A percentile compares a stretch with the other conserved stretches of the same genome.
Evolutionary conservation across 495 filamentous ascomycete species (phyloP).

Genomic region (Rhypophila decipiens): DNA sequence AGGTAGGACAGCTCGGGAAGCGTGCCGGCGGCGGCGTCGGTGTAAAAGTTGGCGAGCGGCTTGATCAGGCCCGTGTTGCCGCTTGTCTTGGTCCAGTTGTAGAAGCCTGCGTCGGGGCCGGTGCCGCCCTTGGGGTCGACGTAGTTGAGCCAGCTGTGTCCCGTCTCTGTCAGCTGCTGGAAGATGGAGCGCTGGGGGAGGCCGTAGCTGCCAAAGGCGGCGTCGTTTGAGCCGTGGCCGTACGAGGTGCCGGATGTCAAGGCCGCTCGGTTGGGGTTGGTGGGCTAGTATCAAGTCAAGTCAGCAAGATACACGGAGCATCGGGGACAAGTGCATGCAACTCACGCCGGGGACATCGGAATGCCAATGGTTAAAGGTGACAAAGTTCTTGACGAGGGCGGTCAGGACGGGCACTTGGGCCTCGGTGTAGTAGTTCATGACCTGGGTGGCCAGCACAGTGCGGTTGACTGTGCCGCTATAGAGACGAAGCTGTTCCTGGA

Average conservation of each 20-base stretch:
- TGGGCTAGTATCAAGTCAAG: constrained; percentile 4
- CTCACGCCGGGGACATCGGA: constrained; percentile 37
- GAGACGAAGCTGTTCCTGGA: constrained; percentile 39
- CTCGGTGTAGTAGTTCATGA: constrained; percentile 47
- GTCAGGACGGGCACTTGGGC: constrained; percentile 43
- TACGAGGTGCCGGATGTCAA: constrained; percentile 40
- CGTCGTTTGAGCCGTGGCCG: constrained; percentile 44
- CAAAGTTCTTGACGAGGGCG: constrained; percentile 43
- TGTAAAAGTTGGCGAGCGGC: constrained; percentile 36
- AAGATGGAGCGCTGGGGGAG: constrained; percentile 41
- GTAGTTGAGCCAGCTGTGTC: constrained; percentile 47
- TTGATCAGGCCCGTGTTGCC: constrained; percentile 16
- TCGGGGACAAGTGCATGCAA: no score
- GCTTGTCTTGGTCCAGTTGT: constrained; percentile 32
- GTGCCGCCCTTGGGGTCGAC: constrained; percentile 10
- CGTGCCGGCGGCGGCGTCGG: constrained; percentile 36
- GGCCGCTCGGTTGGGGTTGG: constrained; percentile 44
- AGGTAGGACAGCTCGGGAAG: constrained; percentile 45
- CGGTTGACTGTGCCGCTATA: constrained; percentile 28
- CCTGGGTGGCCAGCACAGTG: constrained; percentile 36
- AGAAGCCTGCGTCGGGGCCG: constrained; percentile 22
- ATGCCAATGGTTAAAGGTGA: constrained; percentile 49
- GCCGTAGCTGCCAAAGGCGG: constrained; percentile 31
- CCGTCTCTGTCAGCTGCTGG: constrained; percentile 38
- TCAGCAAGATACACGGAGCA: constrained; percentile 8